phyloP scores from a whole-genome alignment of 2,329 filamentous ascomycete species.

The Paracoccidioides brasiliensis region DNA sequence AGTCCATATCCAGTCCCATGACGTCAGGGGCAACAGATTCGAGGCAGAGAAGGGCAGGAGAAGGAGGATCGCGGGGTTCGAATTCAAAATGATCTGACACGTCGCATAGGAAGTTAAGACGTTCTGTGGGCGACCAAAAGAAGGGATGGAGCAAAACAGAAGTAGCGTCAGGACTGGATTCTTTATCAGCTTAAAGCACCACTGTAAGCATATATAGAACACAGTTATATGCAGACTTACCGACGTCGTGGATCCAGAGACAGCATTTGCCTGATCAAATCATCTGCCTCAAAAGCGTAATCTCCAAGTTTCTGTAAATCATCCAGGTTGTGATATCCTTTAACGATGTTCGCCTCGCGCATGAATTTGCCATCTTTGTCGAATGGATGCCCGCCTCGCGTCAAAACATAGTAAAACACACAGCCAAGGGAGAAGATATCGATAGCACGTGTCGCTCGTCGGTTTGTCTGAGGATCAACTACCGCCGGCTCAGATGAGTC shows the following conservation, averaged over 20 bases:
- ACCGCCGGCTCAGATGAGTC: constrained; percentile 39
- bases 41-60: constrained; percentile 47
- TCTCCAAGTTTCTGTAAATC: constrained; percentile 65
- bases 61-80: constrained; percentile 72
- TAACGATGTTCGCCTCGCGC: constrained; percentile 94
- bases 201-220: not conserved
- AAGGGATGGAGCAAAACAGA: constrained; percentile 88
- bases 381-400: constrained; percentile 81
- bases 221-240: constrained; percentile 18
- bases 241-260: constrained; percentile 49
- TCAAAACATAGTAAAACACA: constrained; percentile 98
- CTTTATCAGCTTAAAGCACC: constrained; percentile 6
- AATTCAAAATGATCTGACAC: constrained; percentile 95
- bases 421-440: constrained; percentile 95
- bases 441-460: constrained; percentile 85
- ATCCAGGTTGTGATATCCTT: constrained; percentile 62
- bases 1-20: constrained; percentile 53
- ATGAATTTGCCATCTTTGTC: constrained; percentile 91
- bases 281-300: constrained; percentile 73
- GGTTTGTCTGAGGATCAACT: constrained; percentile 44
- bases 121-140: constrained; percentile 86
- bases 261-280: constrained; percentile 75
- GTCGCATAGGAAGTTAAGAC: constrained; percentile 85
- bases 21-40: constrained; percentile 36
- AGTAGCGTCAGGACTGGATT: constrained; percentile 50